A percentile compares a stretch with the other conserved stretches of the same genome.
Conservation (phyloP, 2,329 filamentous ascomycete species). For the Fusarium armeniacum region DNA sequence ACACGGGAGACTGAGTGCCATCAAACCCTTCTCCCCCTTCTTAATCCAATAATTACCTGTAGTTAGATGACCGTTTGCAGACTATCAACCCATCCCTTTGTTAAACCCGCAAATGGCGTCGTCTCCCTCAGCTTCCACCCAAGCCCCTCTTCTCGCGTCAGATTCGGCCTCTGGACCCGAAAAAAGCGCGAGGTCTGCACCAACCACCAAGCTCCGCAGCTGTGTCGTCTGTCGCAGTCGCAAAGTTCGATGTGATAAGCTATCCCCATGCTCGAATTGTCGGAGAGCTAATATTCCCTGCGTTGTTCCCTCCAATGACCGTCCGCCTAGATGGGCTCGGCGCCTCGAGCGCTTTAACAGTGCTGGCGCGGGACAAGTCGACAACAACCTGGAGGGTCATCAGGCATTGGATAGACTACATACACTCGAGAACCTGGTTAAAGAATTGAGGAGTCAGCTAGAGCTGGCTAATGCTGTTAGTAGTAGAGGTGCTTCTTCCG, state of each 20-base stretch:
- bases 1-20: neutral
- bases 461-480: conserved; percentile 56
- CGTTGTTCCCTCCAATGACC: conserved; percentile 63
- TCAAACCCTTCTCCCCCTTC: neutral
- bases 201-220: conserved; percentile 57
- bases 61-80: neutral
- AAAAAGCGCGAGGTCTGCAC: conserved; percentile 42
- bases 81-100: neutral
- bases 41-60: neutral
- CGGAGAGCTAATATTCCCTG: conserved; percentile 67
- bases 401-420: conserved; percentile 65
- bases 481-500: conserved; percentile 48
- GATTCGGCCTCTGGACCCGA: conserved; percentile 43
- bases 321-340: conserved; percentile 67
- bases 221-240: conserved; percentile 66
- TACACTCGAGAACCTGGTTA: conserved; percentile 65
- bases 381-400: conserved; percentile 47
- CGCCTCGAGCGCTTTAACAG: conserved; percentile 60
- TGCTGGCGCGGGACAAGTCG: conserved; percentile 32
- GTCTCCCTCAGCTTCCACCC: neutral
- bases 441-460: conserved; percentile 63
- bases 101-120: conserved; percentile 15
- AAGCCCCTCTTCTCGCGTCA: conserved; percentile 23
- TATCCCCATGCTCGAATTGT: conserved; percentile 69
- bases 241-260: conserved; percentile 71